Evolutionary conservation across 139 green algal genomes (phyloP).

Genomic region (Haematococcus sp.): DNA sequence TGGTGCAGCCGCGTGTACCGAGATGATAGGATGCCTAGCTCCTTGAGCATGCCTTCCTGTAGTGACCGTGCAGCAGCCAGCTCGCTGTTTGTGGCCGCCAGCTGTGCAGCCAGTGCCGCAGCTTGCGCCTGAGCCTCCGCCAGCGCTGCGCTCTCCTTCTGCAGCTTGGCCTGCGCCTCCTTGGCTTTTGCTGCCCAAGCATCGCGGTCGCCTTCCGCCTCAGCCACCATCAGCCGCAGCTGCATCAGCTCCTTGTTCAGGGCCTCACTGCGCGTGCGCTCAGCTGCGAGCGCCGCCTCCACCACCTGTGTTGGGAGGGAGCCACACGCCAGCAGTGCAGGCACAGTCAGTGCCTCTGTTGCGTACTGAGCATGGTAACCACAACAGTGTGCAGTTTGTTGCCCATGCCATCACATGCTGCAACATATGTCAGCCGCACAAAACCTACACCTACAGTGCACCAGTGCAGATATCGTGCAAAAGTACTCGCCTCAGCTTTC

Average conservation of each 20-base stretch:
- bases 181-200: not conserved
- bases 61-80: slow-evolving; percentile 21
- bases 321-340: not conserved
- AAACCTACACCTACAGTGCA: no score
- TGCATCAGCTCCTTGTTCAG: slow-evolving; percentile 34
- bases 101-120: slow-evolving; percentile 6
- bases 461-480: no score
- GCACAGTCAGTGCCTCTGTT: not conserved
- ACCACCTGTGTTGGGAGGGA: slow-evolving; percentile 17
- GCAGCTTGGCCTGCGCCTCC: slow-evolving; percentile 2
- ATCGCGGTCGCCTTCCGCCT: slow-evolving; percentile 26
- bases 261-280: slow-evolving; percentile 23
- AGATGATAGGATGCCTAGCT: slow-evolving; percentile 46
- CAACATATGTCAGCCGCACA: no score
- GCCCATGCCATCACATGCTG: no score
- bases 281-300: slow-evolving; percentile 16
- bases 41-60: slow-evolving; percentile 45
- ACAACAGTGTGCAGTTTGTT: no score
- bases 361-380: no score
- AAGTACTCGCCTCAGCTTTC: slow-evolving; percentile 40
- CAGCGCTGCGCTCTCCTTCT: slow-evolving; percentile 8
- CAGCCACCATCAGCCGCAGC: slow-evolving; percentile 30
- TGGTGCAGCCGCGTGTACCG: slow-evolving; percentile 13
- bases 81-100: slow-evolving; percentile 31
- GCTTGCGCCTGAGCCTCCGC: slow-evolving; percentile 17